Evolutionary conservation across 176 grass and related monocot genomes (phyloP).

Genomic region (Alloteropsis semialata): DNA sequence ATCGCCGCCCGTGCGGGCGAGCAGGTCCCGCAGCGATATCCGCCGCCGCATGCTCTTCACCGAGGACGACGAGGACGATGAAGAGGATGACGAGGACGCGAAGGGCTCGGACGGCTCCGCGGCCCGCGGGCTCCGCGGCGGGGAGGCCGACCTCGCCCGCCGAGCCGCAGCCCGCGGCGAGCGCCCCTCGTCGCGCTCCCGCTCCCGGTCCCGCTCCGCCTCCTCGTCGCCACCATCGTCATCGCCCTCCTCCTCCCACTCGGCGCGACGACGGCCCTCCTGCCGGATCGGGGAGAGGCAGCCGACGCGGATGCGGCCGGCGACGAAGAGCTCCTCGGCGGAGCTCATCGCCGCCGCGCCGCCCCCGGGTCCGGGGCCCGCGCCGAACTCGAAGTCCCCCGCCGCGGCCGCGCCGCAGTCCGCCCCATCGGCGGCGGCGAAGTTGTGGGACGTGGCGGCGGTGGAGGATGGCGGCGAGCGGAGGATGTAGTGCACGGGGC

Average conservation of each 20-base stretch:
- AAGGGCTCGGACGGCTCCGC: background rate
- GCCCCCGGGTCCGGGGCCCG: background rate
- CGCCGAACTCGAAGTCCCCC: slow-evolving; percentile 47
- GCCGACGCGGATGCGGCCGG: slow-evolving; percentile 50
- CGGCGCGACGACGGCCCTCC: background rate
- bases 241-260: background rate
- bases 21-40: slow-evolving; percentile 52
- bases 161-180: background rate
- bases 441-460: background rate
- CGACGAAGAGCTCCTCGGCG: slow-evolving; percentile 45
- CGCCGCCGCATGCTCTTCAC: slow-evolving; percentile 15
- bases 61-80: background rate
- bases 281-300: slow-evolving; percentile 33
- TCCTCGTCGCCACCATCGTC: background rate
- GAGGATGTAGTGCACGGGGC: slow-evolving; percentile 61
- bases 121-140: slow-evolving; percentile 31
- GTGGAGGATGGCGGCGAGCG: slow-evolving; percentile 36
- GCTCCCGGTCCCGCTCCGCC: background rate
- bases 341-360: slow-evolving; percentile 39
- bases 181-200: background rate
- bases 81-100: slow-evolving; percentile 15
- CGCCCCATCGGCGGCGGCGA: background rate
- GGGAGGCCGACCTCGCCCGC: slow-evolving; percentile 40
- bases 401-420: background rate
- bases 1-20: slow-evolving; percentile 1